Evolutionary conservation across 2,329 filamentous ascomycete genomes (phyloP), one percentile per base, ranked within the genome.

Genomic region (Colletotrichum neosansevieriae): DNA sequence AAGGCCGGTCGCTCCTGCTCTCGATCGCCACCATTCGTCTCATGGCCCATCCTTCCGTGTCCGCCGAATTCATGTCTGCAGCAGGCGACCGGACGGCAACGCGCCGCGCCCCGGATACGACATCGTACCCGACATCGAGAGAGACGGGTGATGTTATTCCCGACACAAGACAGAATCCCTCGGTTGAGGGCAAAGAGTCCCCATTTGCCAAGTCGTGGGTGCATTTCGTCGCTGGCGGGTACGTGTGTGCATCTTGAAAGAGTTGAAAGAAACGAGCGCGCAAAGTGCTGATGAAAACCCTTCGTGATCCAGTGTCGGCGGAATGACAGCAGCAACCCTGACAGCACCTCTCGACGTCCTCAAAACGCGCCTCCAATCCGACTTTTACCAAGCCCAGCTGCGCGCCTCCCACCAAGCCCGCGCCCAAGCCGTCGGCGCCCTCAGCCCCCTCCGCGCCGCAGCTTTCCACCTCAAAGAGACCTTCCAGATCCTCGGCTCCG

Each of bases 271-370:
- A 15, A 10, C 15, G n/a, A 24, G 21, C 63, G 32, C 19, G 4
- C 29, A 19, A 13, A 29, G 29, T n/a, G 42, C 9, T n/a, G 21
- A 64, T 72, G 53, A 72, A 34, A 24, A 34, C 24, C 42, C 29
- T 17, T 57, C 15, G 7, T 49, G 19, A 19, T 15, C 19, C 71
- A 97, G 94, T 47, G 82, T 93, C 59, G 94, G 94, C 73, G 94
- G 94, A 73, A 97, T 97, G 91, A 94, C 93, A 17, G 91, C 95
- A 11, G 93, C 95, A 24, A 91, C 92, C n/a, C 81, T 98, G n/a
- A 98, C 95, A 2, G 94, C 94, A 9, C 95, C 95, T 21, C 91
- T 98, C 68, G 95, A 98, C 76, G 94, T 98, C 36, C 87, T 98
- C 58, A 97, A 97, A 79, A 98, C 95, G 11, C 90, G 95, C 40